Conservation (phyloP, 2,329 filamentous ascomycete species). For the Fusarium mexicanum region DNA sequence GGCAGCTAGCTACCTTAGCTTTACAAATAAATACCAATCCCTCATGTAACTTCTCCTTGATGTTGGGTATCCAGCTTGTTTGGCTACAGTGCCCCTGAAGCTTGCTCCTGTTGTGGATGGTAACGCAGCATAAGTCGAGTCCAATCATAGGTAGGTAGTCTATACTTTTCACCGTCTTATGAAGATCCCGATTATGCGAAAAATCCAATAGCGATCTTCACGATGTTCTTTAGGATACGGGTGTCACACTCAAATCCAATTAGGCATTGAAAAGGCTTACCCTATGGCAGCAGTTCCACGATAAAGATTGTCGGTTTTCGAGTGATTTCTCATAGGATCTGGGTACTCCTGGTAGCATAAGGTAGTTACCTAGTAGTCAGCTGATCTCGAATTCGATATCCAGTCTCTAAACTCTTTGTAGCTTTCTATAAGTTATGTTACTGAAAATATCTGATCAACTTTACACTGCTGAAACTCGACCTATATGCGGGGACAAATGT, state of each 20-base stretch:
- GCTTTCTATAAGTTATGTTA: background rate
- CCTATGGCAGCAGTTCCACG: background rate
- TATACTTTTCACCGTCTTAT: background rate
- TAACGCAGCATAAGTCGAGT: background rate
- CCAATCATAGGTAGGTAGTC: background rate
- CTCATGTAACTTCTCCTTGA: background rate
- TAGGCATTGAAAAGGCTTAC: background rate
- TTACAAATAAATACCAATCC: background rate
- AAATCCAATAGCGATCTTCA: background rate
- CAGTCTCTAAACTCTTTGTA: background rate
- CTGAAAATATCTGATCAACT: background rate
- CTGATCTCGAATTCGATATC: background rate
- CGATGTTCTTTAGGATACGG: background rate
- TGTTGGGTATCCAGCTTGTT: background rate
- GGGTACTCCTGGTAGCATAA: no score
- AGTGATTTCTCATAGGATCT: background rate
- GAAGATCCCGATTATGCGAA: background rate
- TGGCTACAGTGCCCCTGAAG: background rate
- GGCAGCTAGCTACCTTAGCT: background rate
- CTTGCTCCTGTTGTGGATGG: background rate
- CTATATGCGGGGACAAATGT: rapidly evolving
- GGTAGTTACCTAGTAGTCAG: no score
- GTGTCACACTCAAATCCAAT: background rate
- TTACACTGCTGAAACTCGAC: no score
- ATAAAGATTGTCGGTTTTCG: background rate